A percentile compares a stretch with the other conserved stretches of the same genome.
These are phyloP conservation scores for Chalara sp. DNA, from an alignment of 2,329 filamentous ascomycete genomes.

Conservation along the genomic window DNA sequence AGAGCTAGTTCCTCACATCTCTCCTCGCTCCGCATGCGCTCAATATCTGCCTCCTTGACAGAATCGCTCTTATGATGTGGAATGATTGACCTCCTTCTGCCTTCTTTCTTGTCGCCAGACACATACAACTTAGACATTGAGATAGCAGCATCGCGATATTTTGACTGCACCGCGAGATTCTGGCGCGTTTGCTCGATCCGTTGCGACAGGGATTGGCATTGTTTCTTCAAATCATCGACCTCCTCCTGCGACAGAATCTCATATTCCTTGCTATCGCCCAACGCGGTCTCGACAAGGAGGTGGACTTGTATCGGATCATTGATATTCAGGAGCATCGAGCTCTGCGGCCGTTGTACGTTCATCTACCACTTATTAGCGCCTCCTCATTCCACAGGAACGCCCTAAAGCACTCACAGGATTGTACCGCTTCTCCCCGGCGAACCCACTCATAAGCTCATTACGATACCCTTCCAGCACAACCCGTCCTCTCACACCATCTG, in stretches of 20 bases:
- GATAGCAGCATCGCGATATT: conserved; percentile 87
- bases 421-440: conserved; percentile 46
- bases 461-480: conserved; percentile 53
- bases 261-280: conserved; percentile 79
- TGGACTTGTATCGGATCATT: conserved; percentile 79
- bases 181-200: conserved; percentile 77
- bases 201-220: conserved; percentile 62
- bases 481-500: conserved; percentile 35
- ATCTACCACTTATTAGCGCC: conserved; percentile 32
- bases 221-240: conserved; percentile 85
- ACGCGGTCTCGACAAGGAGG: conserved; percentile 85
- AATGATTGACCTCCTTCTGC: conserved; percentile 41
- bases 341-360: conserved; percentile 45
- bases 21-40: conserved; percentile 65
- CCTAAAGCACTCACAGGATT: conserved; percentile 42
- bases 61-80: conserved; percentile 35
- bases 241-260: conserved; percentile 87
- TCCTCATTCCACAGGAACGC: background rate
- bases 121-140: conserved; percentile 79
- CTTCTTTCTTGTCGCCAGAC: conserved; percentile 47
- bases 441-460: conserved; percentile 45
- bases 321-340: conserved; percentile 51
- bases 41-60: conserved; percentile 57
- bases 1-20: conserved; percentile 81
- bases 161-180: conserved; percentile 83